Evolutionary conservation across 2,329 filamentous ascomycete species (phyloP).

Genomic region (Onygenales sp.): DNA sequence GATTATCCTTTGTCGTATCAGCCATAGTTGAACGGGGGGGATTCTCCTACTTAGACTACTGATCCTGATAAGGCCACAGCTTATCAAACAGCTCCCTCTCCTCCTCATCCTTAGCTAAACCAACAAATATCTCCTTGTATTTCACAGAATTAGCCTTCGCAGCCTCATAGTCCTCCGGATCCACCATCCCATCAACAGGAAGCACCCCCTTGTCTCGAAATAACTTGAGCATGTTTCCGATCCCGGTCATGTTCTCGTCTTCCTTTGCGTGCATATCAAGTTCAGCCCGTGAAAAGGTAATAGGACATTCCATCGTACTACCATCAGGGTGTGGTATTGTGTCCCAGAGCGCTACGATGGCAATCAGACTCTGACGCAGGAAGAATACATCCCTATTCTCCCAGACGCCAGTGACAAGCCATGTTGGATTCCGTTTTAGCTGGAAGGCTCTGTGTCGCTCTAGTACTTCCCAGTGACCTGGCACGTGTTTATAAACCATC

Average conservation of each 20-base stretch:
- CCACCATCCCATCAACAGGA: conserved; percentile 24
- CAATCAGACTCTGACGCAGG: conserved; percentile 21
- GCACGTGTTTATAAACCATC: conserved; percentile 20
- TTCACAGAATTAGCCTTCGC: conserved; percentile 13
- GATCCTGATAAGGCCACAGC: conserved; percentile 19
- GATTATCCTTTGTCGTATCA: background rate
- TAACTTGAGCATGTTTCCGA: conserved; percentile 20
- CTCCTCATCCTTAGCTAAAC: conserved; percentile 14
- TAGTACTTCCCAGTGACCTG: conserved; percentile 21
- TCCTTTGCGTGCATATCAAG: conserved; percentile 18
- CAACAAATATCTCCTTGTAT: conserved; percentile 18
- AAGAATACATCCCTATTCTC: conserved; percentile 25
- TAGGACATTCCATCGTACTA: conserved; percentile 12
- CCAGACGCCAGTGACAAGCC: conserved; percentile 23
- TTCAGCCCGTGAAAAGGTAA: conserved; percentile 16
- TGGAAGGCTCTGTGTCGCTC: conserved; percentile 11
- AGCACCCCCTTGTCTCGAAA: conserved; percentile 20
- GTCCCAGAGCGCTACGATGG: conserved; percentile 15
- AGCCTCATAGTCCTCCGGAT: conserved; percentile 19
- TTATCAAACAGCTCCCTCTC: conserved; percentile 17
- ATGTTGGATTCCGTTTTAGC: conserved; percentile 20
- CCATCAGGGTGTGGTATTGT: conserved; percentile 8
- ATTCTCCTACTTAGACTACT: background rate
- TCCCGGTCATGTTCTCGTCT: conserved; percentile 21
- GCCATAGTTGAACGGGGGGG: background rate